phyloP scores from a whole-genome alignment of 106 monocot genomes.

The Platanthera guangdongensis region DNA sequence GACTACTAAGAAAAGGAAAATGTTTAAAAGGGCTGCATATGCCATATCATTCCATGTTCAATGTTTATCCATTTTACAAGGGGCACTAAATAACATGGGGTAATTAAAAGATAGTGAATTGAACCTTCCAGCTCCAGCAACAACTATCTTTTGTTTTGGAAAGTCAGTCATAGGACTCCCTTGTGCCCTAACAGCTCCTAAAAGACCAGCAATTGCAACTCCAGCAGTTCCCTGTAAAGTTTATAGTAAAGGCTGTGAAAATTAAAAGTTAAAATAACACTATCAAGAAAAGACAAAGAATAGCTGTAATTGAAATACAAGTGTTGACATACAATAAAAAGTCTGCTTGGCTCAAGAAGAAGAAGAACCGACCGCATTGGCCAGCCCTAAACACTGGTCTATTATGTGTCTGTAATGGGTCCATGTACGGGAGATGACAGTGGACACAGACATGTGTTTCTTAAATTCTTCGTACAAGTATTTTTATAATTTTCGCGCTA shows the following conservation, averaged over 20 bases:
- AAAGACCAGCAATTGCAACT: constrained; percentile 94
- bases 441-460: too few species aligned
- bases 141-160: constrained; percentile 96
- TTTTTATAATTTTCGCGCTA: too few species aligned
- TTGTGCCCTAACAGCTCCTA: constrained; percentile 97
- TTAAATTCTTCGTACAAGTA: too few species aligned
- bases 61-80: background rate
- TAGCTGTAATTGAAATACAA: background rate
- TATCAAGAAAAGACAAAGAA: background rate
- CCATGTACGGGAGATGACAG: too few species aligned
- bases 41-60: background rate
- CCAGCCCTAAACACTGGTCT: too few species aligned
- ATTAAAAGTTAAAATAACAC: background rate
- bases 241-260: background rate
- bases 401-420: too few species aligned
- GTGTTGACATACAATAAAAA: background rate
- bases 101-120: background rate
- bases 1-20: background rate
- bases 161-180: constrained; percentile 94
- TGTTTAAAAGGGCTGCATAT: background rate
- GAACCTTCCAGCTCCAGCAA: constrained; percentile 99
- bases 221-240: constrained; percentile 85
- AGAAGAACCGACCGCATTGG: too few species aligned
- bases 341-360: too few species aligned
- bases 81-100: background rate